Percentiles rank a stretch among this genome's conserved stretches.
These are phyloP conservation scores for Blastomyces emzantsi DNA, from an alignment of 2,329 filamentous ascomycete species.

Conservation along the genomic window DNA sequence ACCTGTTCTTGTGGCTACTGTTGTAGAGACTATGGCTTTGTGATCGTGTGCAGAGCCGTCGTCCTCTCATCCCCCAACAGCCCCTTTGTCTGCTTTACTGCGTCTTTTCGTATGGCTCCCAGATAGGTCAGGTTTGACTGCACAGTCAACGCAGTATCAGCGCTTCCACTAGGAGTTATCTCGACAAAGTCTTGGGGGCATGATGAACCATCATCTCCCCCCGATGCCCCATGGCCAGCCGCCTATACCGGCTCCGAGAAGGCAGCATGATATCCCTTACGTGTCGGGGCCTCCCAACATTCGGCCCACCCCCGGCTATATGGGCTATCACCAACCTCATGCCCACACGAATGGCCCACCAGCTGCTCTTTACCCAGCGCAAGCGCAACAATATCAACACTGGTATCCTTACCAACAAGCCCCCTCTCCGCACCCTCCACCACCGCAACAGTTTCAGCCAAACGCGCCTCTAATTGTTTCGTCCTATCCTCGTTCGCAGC, in stretches of 20 bases:
- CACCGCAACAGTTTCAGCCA: constrained; percentile 33
- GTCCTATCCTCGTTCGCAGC: constrained; percentile 36
- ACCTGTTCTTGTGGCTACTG: background rate
- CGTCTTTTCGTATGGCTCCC: constrained; percentile 32
- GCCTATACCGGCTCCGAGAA: constrained; percentile 42
- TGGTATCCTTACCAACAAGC: constrained; percentile 38
- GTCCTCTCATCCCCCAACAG: constrained; percentile 18
- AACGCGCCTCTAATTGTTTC: constrained; percentile 38
- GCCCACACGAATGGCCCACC: constrained; percentile 43
- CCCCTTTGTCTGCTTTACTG: constrained; percentile 16
- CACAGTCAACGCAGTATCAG: constrained; percentile 30
- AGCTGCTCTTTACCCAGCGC: constrained; percentile 36
- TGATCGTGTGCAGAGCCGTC: constrained; percentile 17
- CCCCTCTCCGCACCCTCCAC: constrained; percentile 34
- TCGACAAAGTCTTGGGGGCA: constrained; percentile 23
- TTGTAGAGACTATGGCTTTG: constrained; percentile 26
- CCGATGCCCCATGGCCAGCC: constrained; percentile 42
- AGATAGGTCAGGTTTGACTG: constrained; percentile 33
- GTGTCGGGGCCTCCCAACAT: constrained; percentile 42
- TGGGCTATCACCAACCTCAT: constrained; percentile 47
- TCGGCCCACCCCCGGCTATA: constrained; percentile 51
- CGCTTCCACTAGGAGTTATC: constrained; percentile 12
- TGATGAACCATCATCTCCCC: constrained; percentile 39
- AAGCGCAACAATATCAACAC: constrained; percentile 37
- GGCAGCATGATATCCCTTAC: constrained; percentile 40